Evolutionary conservation across 2,329 filamentous ascomycete species (phyloP), one percentile per base, ranked within the genome.

Genomic region (Zymoseptoria ardabiliae): DNA sequence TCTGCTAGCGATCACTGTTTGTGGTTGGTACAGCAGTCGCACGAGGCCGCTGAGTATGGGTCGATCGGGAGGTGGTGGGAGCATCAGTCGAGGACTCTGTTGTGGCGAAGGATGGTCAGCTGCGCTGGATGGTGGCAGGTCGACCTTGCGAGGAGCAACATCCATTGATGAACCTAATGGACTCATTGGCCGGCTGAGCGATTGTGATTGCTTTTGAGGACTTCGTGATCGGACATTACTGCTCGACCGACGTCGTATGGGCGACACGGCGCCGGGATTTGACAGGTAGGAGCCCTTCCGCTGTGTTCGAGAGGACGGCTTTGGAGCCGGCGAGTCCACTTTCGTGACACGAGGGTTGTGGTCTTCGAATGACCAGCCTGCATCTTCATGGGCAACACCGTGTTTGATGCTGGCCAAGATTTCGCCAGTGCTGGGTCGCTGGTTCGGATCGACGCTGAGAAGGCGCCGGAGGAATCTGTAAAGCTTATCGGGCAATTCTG

Each of bases 401-500:
- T 89, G 87, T 66, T 88, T 87, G 74, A 96, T 90, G 2, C 85
- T 89, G 9, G 81, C 80, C 48, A 97, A 74, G 1, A 99, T 93
- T 59, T 97, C 92, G 52, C 86, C 89, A 0, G 94, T 92, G 51
- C 85, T 90, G 0, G 94, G 94, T 6, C 94, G 82, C 58, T 91
- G 84, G 1, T 79, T 77, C 0, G 93, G 90, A 60, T 92, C 82
- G 11, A 95, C 78, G 1, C 91, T 87, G 5, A 99, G 81, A 4
- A 99, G 79, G 58, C 85, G 85, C 71, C 91, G 91, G 3, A 99
- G 80, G 57, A 96, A 86, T 52, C 85, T 84, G 74, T 97, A 99
- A 0, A 99, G 82, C 72, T 90, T 88, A 4, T 90, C 82, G 0
- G 94, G 94, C 0, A 99, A 78, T 68, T 97, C 94, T 0, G 89